These are phyloP conservation scores for Acrasis kona DNA, from an alignment of 78 protist species.

Conservation along the genomic window DNA sequence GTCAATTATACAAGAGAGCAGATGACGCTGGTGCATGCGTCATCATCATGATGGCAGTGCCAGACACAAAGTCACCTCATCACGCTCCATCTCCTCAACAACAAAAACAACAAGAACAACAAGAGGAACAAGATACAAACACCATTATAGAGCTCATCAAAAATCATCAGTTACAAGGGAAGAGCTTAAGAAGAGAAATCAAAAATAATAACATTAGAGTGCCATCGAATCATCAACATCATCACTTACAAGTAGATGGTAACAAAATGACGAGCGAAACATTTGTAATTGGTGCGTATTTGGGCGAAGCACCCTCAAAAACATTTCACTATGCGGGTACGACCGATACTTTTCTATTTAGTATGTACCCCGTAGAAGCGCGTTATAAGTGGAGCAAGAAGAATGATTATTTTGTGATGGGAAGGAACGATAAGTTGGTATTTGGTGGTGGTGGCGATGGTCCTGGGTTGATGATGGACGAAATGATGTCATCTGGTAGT, in stretches of 20 bases:
- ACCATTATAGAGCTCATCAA: not conserved
- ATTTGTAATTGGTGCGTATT: not conserved
- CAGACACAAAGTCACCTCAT: too few species aligned
- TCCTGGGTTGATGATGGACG: not conserved
- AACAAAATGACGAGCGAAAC: too few species aligned
- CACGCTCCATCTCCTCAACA: too few species aligned
- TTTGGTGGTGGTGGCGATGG: not conserved
- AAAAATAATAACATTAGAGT: not conserved
- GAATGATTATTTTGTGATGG: not conserved
- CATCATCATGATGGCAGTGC: not conserved
- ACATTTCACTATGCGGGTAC: not conserved
- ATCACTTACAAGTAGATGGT: too few species aligned
- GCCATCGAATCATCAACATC: not conserved
- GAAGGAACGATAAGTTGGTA: not conserved
- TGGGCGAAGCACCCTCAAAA: not conserved
- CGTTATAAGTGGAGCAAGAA: not conserved
- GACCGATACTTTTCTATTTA: not conserved
- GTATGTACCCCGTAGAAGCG: not conserved
- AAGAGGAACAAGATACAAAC: not conserved
- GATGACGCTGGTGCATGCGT: not conserved
- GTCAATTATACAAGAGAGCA: not conserved
- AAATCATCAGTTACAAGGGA: too few species aligned
- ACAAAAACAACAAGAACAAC: too few species aligned
- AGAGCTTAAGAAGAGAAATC: too few species aligned
- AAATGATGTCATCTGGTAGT: not conserved